Base-by-base conservation (phyloP, 805 yeast species). In the Nakazawaea ernobii region DNA sequence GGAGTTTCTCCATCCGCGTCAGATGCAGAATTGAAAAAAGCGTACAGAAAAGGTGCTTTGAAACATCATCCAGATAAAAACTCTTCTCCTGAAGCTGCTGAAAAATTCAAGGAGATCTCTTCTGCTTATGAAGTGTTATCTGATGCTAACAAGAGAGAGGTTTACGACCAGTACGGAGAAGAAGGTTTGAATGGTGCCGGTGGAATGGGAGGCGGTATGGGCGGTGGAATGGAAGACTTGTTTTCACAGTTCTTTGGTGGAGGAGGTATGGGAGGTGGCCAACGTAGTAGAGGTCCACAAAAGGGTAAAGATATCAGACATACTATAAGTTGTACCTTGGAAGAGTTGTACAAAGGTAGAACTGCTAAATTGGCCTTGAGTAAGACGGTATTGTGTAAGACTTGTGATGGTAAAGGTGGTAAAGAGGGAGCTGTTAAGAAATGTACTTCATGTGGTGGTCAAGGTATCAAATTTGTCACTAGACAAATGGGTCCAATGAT, bases 401-500 rank as follows among this genome's bases (percentile, higher is more conserved):
- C 79, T 42, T 94, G 99, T 77, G 84, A 87, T 48, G 99, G 99
- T 60, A 82, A 82, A 61, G 99, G 99, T 68, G 99, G 99, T 71
- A 88, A 88, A 62, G 86, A 82, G 57, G 95, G 94, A 54, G 75
- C 87, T 49, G 95, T 91, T 55, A 86, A 85, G 74, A 81, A 81
- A 59, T 94, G 99, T 82, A 55, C 81, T 45, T 66, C 80, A 35
- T 94, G 99, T 82, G 78, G 80, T 62, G 99, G 99, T 69, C 77
- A 79, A 59, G 99, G 99, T 79, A 70, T 84, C 67, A 87, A 80
- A 69, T 84, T 92, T 55, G 85, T 90, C 56, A 88, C 97, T 45
- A 86, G 96, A 74, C 98, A 94, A 71, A 91, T 94, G 97, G 99
- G 99, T 59, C 97, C 96, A 56, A 89, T 94, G 91, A 86, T 94